Percentiles rank a stretch among this genome's conserved stretches.
Evolutionary conservation across 2,329 filamentous ascomycete species (phyloP).

Genomic region (Parafenestella ontariensis): DNA sequence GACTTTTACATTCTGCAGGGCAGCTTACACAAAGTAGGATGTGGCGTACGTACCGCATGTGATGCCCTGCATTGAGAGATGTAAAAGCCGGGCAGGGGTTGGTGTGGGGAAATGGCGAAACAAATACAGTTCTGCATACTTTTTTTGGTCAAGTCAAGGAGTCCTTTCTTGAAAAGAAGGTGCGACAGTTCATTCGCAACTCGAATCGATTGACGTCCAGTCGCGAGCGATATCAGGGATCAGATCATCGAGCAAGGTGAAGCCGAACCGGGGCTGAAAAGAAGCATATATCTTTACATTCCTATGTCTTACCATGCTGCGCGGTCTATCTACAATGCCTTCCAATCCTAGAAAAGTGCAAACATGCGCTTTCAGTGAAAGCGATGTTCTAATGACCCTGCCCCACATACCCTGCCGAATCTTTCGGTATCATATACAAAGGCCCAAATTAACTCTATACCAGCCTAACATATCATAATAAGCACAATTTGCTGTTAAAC

Average conservation of each 20-base stretch:
- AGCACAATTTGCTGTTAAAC: background rate
- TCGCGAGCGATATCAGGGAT: too few relatives aligned
- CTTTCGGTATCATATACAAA: constrained; percentile 6
- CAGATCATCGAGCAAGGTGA: background rate
- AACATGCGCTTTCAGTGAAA: background rate
- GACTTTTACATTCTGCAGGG: too few relatives aligned
- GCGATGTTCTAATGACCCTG: background rate
- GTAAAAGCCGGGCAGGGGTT: too few relatives aligned
- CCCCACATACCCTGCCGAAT: background rate
- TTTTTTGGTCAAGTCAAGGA: too few relatives aligned
- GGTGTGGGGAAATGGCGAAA: too few relatives aligned
- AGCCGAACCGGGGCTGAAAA: background rate
- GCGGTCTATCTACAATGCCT: constrained; percentile 6
- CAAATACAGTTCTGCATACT: too few relatives aligned
- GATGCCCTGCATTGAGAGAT: too few relatives aligned
- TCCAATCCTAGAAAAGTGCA: background rate
- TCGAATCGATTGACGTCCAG: background rate
- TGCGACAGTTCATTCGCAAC: background rate
- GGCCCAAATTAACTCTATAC: background rate
- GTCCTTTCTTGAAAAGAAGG: too few relatives aligned
- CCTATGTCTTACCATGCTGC: constrained; percentile 1
- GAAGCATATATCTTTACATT: constrained; percentile 1
- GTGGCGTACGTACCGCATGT: too few relatives aligned
- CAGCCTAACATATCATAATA: background rate
- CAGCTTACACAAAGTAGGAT: too few relatives aligned